phyloP scores from a whole-genome alignment of 2,329 filamentous ascomycete genomes.

The Xylariaceae sp. region DNA sequence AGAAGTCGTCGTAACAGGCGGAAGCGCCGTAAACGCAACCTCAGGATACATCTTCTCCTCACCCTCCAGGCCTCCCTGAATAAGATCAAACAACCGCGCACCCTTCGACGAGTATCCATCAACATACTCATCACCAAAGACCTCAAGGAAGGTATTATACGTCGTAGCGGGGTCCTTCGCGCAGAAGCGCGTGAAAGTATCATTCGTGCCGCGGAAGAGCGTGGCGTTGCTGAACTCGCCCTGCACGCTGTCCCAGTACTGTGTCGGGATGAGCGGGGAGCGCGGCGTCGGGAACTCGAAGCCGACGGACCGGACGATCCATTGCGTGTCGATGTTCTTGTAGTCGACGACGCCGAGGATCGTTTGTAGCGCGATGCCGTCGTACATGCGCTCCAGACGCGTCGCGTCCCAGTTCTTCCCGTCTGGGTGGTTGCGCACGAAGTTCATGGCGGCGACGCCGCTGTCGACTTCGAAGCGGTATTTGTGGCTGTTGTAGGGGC shows the following conservation, averaged over 20 bases:
- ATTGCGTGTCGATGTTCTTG: slow-evolving; percentile 22
- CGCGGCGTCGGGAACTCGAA: slow-evolving; percentile 21
- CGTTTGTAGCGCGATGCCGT: slow-evolving; percentile 19
- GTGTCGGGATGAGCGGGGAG: slow-evolving; percentile 14
- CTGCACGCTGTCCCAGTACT: slow-evolving; percentile 20
- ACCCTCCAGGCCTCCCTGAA: slow-evolving; percentile 17
- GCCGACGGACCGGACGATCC: slow-evolving; percentile 20
- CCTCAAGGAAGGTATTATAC: slow-evolving; percentile 18
- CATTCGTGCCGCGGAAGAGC: slow-evolving; percentile 21
- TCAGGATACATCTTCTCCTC: slow-evolving; percentile 18
- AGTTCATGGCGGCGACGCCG: slow-evolving; percentile 16
- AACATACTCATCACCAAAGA: slow-evolving; percentile 19
- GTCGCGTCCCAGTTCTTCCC: slow-evolving; percentile 11
- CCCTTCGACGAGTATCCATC: slow-evolving; percentile 15
- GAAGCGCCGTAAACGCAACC: slow-evolving; percentile 16
- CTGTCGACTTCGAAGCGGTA: slow-evolving; percentile 21
- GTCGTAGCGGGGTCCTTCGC: slow-evolving; percentile 19
- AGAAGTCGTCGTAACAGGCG: not conserved
- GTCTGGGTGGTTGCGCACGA: slow-evolving; percentile 17
- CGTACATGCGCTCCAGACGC: slow-evolving; percentile 19
- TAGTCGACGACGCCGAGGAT: slow-evolving; percentile 17
- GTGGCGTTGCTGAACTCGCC: slow-evolving; percentile 21
- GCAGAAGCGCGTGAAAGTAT: slow-evolving; percentile 20
- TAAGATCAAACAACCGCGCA: slow-evolving; percentile 19
- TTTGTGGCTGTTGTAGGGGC: slow-evolving; percentile 12